Evolutionary conservation across 352 stramenopile species (phyloP).

Genomic region (Phytophthora boehmeriae): DNA sequence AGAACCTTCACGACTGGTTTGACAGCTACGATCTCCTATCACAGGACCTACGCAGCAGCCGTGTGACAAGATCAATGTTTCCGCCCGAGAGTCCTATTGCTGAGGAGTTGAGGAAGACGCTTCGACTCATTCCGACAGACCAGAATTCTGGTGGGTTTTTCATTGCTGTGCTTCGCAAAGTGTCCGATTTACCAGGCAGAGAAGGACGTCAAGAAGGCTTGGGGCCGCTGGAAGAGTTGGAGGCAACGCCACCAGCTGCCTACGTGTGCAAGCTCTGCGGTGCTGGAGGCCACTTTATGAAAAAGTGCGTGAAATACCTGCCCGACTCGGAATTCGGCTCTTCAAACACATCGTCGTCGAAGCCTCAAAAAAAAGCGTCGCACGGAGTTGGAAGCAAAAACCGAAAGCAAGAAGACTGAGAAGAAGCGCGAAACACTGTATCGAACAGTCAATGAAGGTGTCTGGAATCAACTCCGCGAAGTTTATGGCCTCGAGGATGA

Average conservation of each 20-base stretch:
- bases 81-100: slow-evolving; percentile 46
- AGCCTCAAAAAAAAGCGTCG: slow-evolving; percentile 59
- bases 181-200: slow-evolving; percentile 53
- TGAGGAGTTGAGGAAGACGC: slow-evolving; percentile 85
- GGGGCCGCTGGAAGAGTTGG: slow-evolving; percentile 50
- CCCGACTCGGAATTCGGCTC: slow-evolving; percentile 48
- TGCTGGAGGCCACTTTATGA: slow-evolving; percentile 73
- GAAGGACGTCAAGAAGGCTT: slow-evolving; percentile 57
- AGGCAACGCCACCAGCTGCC: slow-evolving; percentile 45
- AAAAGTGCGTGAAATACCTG: slow-evolving; percentile 68
- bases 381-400: slow-evolving; percentile 15
- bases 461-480: slow-evolving; percentile 56
- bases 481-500: slow-evolving; percentile 74
- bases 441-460: slow-evolving; percentile 60
- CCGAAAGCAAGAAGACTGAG: slow-evolving; percentile 30
- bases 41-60: slow-evolving; percentile 66
- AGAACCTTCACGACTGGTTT: slow-evolving; percentile 80
- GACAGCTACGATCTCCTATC: slow-evolving; percentile 61
- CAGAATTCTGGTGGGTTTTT: slow-evolving; percentile 99
- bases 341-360: slow-evolving; percentile 20
- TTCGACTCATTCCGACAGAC: slow-evolving; percentile 97
- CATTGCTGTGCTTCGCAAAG: slow-evolving; percentile 95
- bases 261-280: slow-evolving; percentile 85
- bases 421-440: slow-evolving; percentile 78
- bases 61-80: slow-evolving; percentile 87